phyloP scores from a whole-genome alignment of 805 yeast species.

The Kluyveromyces wickerhamii region DNA sequence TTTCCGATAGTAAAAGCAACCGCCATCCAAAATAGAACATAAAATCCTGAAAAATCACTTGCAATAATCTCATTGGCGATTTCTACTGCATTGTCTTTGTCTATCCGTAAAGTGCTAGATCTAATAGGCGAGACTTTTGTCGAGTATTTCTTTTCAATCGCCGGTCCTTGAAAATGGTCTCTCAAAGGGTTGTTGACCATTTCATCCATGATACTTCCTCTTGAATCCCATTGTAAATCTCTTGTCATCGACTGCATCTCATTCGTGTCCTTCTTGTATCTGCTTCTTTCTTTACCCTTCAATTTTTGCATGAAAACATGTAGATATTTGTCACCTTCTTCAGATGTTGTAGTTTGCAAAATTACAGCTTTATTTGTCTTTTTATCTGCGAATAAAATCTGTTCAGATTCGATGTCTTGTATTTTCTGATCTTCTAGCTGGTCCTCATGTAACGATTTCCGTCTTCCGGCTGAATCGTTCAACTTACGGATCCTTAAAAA shows the following conservation, averaged over 20 bases:
- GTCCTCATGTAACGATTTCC: slow-evolving; percentile 6
- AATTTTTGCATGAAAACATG: slow-evolving; percentile 12
- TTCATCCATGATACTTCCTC: slow-evolving; percentile 48
- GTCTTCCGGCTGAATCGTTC: slow-evolving; percentile 6
- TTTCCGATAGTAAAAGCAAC: slow-evolving; percentile 48
- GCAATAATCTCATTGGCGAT: slow-evolving; percentile 2
- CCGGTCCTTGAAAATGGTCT: slow-evolving; percentile 25
- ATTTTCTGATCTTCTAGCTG: background rate
- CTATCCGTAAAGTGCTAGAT: background rate
- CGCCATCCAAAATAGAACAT: slow-evolving; percentile 69
- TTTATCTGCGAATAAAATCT: background rate
- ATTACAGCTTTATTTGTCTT: slow-evolving; percentile 1
- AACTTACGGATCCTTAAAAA: slow-evolving; percentile 20
- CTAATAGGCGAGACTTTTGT: background rate
- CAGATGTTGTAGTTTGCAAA: slow-evolving; percentile 3
- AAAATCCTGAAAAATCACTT: slow-evolving; percentile 63
- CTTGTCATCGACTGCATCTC: slow-evolving; percentile 43
- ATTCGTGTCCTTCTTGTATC: slow-evolving; percentile 17
- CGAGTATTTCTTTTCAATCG: slow-evolving; percentile 14
- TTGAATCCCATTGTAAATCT: slow-evolving; percentile 40
- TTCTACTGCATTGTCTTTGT: background rate
- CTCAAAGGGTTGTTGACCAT: slow-evolving; percentile 22
- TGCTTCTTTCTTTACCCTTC: slow-evolving; percentile 15
- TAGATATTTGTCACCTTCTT: slow-evolving; percentile 3
- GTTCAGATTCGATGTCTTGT: background rate